phyloP scores from a whole-genome alignment of 73 alveolate genomes.

The Paramecium tetraurelia region DNA sequence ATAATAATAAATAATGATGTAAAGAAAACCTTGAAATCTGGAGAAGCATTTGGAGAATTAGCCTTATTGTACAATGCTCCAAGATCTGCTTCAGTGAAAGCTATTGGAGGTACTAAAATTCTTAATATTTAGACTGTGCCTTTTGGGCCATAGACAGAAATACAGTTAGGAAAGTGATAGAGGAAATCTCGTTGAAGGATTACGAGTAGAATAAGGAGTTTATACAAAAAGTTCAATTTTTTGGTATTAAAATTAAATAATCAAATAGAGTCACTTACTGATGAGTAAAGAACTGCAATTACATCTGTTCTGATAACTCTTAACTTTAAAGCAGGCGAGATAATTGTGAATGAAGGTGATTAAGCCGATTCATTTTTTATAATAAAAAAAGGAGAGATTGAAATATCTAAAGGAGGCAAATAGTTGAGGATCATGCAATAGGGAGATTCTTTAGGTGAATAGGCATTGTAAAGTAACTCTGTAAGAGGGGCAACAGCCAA shows the following conservation, averaged over 20 bases:
- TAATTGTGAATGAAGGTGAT: slow-evolving; percentile 68
- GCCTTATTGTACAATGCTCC: slow-evolving; percentile 77
- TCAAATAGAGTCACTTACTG: slow-evolving; percentile 32
- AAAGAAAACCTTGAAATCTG: slow-evolving; percentile 54
- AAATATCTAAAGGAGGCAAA: slow-evolving; percentile 51
- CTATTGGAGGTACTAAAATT: slow-evolving; percentile 40
- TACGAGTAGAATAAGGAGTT: slow-evolving; percentile 57
- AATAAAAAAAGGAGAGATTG: slow-evolving; percentile 65
- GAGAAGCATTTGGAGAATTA: slow-evolving; percentile 86
- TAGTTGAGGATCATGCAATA: slow-evolving; percentile 54
- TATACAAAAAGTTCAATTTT: slow-evolving; percentile 31
- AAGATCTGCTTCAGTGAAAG: slow-evolving; percentile 77
- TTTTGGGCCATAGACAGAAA: slow-evolving; percentile 85
- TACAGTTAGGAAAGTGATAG: slow-evolving; percentile 74
- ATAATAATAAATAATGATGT: slow-evolving; percentile 69
- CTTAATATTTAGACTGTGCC: slow-evolving; percentile 51
- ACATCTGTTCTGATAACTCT: slow-evolving; percentile 56
- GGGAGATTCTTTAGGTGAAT: slow-evolving; percentile 75
- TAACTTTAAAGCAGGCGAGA: slow-evolving; percentile 49
- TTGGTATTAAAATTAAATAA: background rate
- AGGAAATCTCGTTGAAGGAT: slow-evolving; percentile 48
- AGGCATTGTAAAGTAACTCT: slow-evolving; percentile 56
- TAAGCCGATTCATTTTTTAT: slow-evolving; percentile 70
- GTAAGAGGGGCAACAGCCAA: slow-evolving; percentile 73
- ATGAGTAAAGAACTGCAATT: slow-evolving; percentile 50